Evolutionary conservation across 2,329 filamentous ascomycete species (phyloP), one percentile per base, ranked within the genome.

Genomic region (Cladosporium austrohemisphaericum): DNA sequence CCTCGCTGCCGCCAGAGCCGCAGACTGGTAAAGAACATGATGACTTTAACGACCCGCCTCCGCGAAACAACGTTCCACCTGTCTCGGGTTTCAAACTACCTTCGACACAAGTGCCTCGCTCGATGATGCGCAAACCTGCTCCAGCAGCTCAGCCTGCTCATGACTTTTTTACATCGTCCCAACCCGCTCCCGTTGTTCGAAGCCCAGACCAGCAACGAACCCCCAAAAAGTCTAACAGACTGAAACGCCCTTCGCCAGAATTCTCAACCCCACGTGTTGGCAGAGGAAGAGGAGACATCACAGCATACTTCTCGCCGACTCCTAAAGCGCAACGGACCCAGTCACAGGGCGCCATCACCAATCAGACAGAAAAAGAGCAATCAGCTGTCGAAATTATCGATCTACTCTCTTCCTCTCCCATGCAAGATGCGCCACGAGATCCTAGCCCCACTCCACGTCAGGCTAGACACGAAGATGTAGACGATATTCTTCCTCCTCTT

Each of bases 341-440:
- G 13, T 47, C 44, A 4, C 44, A 47, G 9, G 38, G 38, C 5
- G 23, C 1, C 6, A n/a, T 31, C 3, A 5, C 16, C 10, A 18
- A 31, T 11, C 7, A 37, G 14, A 18, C 19, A 20, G 22, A 32
- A 22, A 28, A 20, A 23, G 31, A 51, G 16, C 32, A 50, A 7
- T 29, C 23, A 9, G 33, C 23, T 13, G 19, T 36, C 8, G 60
- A 58, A 10, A 49, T 65, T 18, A 57, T 68, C 28, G 55, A 59
- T 32, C 55, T 67, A 3, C 47, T 65, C 16, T 67, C 65, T 7
- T 60, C 59, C 3, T 59, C 63, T n/a, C 57, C 57, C 1, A 41
- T 52, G 33, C 10, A 53, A 49, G 25, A 35, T 29, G 28, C 22
- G 2, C 18, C 33, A 16, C 44, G 44, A 31, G 44, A 36, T 25